Evolutionary conservation across 225 moss, liverwort and hornwort species (phyloP), one percentile per base, ranked within the genome.

Genomic region (Marchantia paleacea): DNA sequence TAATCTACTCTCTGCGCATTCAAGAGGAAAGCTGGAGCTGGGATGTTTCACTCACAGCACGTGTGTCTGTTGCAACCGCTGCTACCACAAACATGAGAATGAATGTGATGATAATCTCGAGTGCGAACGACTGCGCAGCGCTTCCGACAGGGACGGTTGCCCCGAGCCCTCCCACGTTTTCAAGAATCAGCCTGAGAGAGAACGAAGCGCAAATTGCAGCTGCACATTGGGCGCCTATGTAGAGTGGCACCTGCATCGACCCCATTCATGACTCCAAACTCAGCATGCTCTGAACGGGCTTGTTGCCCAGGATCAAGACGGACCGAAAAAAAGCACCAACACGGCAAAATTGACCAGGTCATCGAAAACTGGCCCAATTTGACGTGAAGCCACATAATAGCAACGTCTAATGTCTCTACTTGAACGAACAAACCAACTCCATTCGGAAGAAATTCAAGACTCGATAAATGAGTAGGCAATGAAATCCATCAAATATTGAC

Each of bases 51-150:
- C 89, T 85, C 84, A 97, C 93, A 20, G 94, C 93, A 62, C 91
- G 83, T 70, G 93, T 90, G 39, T 94, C 93, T 13, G 96, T 97
- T 0, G 94, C 86, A 14, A 93, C 93, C 0, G 93, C 91, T 58
- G 92, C 88, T 18, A 94, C 89, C 50, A 94, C 93, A 77, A 97
- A 94, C 94, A 97, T 97, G 76, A 97, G 86, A 71, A 92, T 89
- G 83, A 93, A 97, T 8, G 93, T 92, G 83, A 90, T 87, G 83
- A 94, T 84, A 26, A 91, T 80, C 79, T 97, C 97, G 67, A 97
- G 51, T 8, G 89, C 80, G 10, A 93, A 80, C 14, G 94, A 91
- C 68, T 94, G 93, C 30, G 75, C 0, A 25, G 84, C 83, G 70
- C 72, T 86, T 55, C 94, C 94, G 0, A 84, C 75, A 0, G 93